phyloP scores from a whole-genome alignment of 192 early-diverging fungal species.

The Irineochytrium annulatum region DNA sequence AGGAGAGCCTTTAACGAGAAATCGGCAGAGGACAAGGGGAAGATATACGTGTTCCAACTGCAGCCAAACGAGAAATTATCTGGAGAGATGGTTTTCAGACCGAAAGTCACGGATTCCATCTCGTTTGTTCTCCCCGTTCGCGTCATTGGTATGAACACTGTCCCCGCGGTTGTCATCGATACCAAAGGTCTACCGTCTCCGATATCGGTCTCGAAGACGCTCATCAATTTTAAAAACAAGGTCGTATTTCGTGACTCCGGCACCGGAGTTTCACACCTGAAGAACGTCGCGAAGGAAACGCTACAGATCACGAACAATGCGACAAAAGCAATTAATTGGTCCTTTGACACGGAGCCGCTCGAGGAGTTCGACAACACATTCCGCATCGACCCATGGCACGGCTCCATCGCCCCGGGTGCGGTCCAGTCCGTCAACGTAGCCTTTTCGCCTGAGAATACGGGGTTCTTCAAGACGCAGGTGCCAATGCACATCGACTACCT shows the following conservation, averaged over 20 bases:
- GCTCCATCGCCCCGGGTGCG: constrained; percentile 22
- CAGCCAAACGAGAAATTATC: constrained; percentile 21
- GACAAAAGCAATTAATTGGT: constrained; percentile 32
- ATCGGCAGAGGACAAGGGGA: constrained; percentile 10
- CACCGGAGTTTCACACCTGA: constrained; percentile 30
- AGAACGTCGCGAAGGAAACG: constrained; percentile 31
- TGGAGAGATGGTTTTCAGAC: constrained; percentile 22
- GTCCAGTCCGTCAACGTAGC: constrained; percentile 25
- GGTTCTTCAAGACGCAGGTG: constrained; percentile 24
- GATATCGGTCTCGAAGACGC: constrained; percentile 23
- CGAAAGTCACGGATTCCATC: constrained; percentile 7
- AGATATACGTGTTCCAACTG: constrained; percentile 35
- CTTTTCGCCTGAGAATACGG: constrained; percentile 39
- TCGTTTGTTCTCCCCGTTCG: constrained; percentile 25
- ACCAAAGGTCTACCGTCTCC: constrained; percentile 36
- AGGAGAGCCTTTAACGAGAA: neutral
- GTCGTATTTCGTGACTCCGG: constrained; percentile 36
- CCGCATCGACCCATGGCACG: constrained; percentile 38
- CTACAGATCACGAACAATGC: constrained; percentile 32
- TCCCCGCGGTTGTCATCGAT: constrained; percentile 12
- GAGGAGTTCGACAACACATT: constrained; percentile 40
- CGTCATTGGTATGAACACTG: constrained; percentile 16
- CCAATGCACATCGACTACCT: constrained; percentile 41
- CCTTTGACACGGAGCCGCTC: constrained; percentile 37
- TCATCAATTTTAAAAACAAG: constrained; percentile 43